Conservation (phyloP, 108 stramenopile species). For the Pelagomonas calceolata region DNA sequence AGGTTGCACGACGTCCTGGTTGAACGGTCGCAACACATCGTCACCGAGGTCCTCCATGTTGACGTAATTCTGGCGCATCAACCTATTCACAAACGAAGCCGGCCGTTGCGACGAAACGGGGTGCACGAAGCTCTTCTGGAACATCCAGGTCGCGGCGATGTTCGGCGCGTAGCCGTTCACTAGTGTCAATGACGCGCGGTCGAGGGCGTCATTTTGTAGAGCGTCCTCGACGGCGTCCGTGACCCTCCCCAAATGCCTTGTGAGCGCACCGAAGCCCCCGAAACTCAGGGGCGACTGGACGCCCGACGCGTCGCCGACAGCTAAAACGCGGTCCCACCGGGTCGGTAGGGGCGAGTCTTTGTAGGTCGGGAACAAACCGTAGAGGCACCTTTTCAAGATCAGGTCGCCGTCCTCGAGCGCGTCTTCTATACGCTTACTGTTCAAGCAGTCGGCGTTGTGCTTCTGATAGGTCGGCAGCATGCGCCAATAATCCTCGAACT, state of each 20-base stretch:
- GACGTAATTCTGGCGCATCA: slow-evolving; percentile 65
- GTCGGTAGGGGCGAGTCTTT: slow-evolving; percentile 76
- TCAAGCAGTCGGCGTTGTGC: slow-evolving; percentile 1
- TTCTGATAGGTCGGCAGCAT: slow-evolving; percentile 69
- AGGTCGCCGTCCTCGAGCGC: slow-evolving; percentile 47
- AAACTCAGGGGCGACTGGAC: slow-evolving; percentile 88
- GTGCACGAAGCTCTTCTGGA: slow-evolving; percentile 79
- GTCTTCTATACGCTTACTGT: too few species aligned
- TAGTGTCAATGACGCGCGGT: slow-evolving; percentile 62
- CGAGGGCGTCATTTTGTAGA: slow-evolving; percentile 56
- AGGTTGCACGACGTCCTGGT: slow-evolving; percentile 84
- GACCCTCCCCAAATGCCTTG: slow-evolving; percentile 70
- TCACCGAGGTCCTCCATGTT: slow-evolving; percentile 29
- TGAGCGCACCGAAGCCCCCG: slow-evolving; percentile 87
- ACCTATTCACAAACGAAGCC: slow-evolving; percentile 64
- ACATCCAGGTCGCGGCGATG: slow-evolving; percentile 88
- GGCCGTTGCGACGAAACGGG: slow-evolving; percentile 8
- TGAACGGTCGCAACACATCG: slow-evolving; percentile 36
- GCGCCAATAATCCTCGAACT: slow-evolving; percentile 87
- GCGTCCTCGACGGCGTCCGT: slow-evolving; percentile 66
- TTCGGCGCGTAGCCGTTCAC: slow-evolving; percentile 89
- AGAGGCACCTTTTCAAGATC: slow-evolving; percentile 69
- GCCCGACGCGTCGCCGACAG: slow-evolving; percentile 76
- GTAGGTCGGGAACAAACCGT: slow-evolving; percentile 86
- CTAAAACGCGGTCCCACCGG: slow-evolving; percentile 58